Base-by-base conservation (phyloP, 2,329 filamentous ascomycete species). In the Colletotrichum phormii region DNA sequence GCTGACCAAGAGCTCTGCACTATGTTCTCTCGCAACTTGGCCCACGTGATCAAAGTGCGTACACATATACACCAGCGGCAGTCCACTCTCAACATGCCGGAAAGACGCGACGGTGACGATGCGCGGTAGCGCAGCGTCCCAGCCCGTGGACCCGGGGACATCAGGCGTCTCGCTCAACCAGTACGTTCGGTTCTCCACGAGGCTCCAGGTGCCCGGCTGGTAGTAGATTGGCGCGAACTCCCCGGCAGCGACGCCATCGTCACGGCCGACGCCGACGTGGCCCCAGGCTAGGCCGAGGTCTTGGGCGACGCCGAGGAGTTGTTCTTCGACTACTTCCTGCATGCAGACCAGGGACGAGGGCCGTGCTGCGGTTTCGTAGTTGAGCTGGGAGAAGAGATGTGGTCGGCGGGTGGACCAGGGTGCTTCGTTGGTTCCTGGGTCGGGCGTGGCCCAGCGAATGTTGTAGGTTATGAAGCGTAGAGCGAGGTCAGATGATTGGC, bases 201-300 rank as follows among this genome's bases (percentile, higher is more conserved):
- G 81, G 9, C 84, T 77, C 88, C 89, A 92, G 9, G 86, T 76
- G 76, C 76, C 86, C 79, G 87, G 73, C 24, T 75, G 87, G 79
- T 92, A 94, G 75, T 94, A 84, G 74, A 94, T 91, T 2, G 92
- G 91, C 1, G 88, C 90, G 80, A 92, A 93, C 81, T 94, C 93
- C 58, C 92, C 92, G 1, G 83, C 83, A 33, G 85, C 77, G 37
- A 84, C 82, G 26, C 92, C 92, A 78, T 91, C 89, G 59, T 90
- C 86, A 26, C 90, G 85, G 12, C 88, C 89, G 3, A 90, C 86
- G 13, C 90, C 90, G 64, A 91, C 83, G 74, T 86, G 86, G 5
- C 81, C 76, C 89, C 89, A 91, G 46, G 72, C 74, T 3, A 76
- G 22, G 26, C 84, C 84, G 3, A 89, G 81, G 5, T 80, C 81